A percentile compares a stretch with the other conserved stretches of the same genome.
Evolutionary conservation across 768 basidiomycete genomes (phyloP).

Genomic region (Suillus subluteus): DNA sequence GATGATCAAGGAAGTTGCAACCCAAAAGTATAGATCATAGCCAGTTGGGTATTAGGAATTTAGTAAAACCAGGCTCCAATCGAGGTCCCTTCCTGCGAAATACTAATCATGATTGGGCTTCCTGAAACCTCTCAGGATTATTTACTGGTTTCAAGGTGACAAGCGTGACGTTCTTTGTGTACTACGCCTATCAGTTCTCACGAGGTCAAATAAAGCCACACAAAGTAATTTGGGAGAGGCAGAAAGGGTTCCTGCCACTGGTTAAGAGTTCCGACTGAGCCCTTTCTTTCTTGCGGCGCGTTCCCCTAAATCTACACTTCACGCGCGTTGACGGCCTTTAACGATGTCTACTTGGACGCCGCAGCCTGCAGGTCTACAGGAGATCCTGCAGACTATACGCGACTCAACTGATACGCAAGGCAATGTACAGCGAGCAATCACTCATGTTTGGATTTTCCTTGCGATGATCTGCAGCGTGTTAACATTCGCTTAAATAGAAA

Average conservation of each 20-base stretch:
- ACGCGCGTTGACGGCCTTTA: constrained; percentile 35
- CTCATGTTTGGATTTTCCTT: constrained; percentile 59
- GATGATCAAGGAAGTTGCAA: constrained; percentile 4
- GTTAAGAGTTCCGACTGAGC: constrained; percentile 6
- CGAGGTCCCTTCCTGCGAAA: background rate
- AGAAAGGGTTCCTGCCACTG: constrained; percentile 16
- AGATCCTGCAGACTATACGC: constrained; percentile 90
- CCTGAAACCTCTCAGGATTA: background rate
- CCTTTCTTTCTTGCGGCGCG: constrained; percentile 35
- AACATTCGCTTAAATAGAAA: constrained; percentile 56
- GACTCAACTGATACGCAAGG: constrained; percentile 84
- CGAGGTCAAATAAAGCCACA: constrained; percentile 33
- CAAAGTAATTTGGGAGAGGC: constrained; percentile 34
- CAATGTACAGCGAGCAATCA: constrained; percentile 76
- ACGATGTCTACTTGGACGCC: constrained; percentile 82
- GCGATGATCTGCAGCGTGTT: constrained; percentile 23
- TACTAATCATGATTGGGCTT: no score
- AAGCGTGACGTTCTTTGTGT: constrained; percentile 3
- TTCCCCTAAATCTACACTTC: constrained; percentile 22
- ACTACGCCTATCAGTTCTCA: constrained; percentile 32
- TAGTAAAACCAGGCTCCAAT: background rate
- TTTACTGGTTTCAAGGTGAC: background rate
- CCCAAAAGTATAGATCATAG: background rate
- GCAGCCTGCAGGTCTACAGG: constrained; percentile 82
- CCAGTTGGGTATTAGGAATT: background rate